These are phyloP conservation scores for Podospora appendiculata DNA, from an alignment of 495 filamentous ascomycete genomes.

Conservation along the genomic window DNA sequence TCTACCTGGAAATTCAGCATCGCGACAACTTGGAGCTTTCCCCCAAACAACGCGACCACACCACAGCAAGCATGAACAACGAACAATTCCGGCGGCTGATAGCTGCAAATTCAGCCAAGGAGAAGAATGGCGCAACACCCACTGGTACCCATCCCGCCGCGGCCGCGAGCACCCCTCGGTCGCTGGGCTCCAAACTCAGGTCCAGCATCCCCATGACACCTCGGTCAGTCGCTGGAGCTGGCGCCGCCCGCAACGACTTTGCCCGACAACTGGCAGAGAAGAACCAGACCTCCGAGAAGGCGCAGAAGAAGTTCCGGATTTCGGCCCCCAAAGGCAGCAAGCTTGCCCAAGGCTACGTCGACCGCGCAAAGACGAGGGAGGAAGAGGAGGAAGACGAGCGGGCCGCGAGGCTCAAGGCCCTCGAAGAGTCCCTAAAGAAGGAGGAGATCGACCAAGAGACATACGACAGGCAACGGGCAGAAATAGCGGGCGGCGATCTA, in stretches of 20 bases:
- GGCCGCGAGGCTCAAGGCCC: constrained; percentile 57
- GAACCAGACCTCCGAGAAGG: constrained; percentile 41
- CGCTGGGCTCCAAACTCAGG: constrained; percentile 58
- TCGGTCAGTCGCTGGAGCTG: constrained; percentile 51
- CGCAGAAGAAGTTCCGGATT: constrained; percentile 65
- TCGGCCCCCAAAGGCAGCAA: constrained; percentile 79
- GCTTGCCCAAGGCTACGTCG: constrained; percentile 71
- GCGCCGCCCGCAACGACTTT: constrained; percentile 53
- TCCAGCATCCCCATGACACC: constrained; percentile 84
- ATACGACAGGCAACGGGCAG: constrained; percentile 62
- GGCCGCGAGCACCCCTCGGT: constrained; percentile 20
- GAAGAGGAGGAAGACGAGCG: constrained; percentile 57
- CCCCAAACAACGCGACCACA: too few relatives aligned
- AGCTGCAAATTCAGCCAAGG: constrained; percentile 35
- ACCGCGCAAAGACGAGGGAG: constrained; percentile 58
- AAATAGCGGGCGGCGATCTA: constrained; percentile 79
- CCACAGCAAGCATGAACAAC: constrained; percentile 69
- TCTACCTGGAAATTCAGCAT: too few relatives aligned
- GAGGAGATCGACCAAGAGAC: constrained; percentile 69
- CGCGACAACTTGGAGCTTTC: too few relatives aligned
- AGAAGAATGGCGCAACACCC: constrained; percentile 27
- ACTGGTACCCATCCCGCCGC: constrained; percentile 19
- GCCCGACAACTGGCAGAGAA: constrained; percentile 79
- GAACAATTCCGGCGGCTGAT: constrained; percentile 89
- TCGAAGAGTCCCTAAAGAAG: constrained; percentile 77